phyloP scores from a whole-genome alignment of 2,329 filamentous ascomycete species.

The Truncatella angustata region DNA sequence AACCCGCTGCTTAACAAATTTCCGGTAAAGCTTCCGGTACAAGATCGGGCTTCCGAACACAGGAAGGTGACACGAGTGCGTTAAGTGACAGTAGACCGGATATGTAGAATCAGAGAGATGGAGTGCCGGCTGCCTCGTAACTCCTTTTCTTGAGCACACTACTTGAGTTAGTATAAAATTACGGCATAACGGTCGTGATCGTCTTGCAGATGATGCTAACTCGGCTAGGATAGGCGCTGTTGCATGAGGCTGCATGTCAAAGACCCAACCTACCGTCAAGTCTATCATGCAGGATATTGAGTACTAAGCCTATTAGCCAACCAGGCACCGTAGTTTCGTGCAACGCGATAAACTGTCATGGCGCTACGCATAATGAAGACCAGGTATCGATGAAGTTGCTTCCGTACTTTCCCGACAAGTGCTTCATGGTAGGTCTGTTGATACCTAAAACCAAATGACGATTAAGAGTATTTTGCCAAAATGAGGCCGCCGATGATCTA shows the following conservation, averaged over 20 bases:
- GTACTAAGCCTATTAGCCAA: no score
- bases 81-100: neutral
- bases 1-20: no score
- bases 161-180: neutral
- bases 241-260: no score
- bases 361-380: neutral
- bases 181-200: neutral
- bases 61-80: neutral
- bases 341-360: neutral
- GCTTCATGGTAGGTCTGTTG: no score
- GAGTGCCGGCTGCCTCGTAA: neutral
- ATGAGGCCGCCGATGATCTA: no score
- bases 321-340: neutral
- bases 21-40: neutral
- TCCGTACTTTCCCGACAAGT: constrained; percentile 6
- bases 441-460: no score
- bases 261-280: no score
- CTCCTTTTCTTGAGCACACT: neutral
- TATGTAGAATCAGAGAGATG: neutral
- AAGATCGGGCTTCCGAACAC: neutral
- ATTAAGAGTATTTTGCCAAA: no score
- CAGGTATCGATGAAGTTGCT: neutral
- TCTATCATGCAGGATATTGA: no score
- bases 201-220: no score
- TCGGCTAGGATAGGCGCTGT: no score